Base-by-base conservation (phyloP, 768 basidiomycete species). In the Panaeolus papilionaceus region DNA sequence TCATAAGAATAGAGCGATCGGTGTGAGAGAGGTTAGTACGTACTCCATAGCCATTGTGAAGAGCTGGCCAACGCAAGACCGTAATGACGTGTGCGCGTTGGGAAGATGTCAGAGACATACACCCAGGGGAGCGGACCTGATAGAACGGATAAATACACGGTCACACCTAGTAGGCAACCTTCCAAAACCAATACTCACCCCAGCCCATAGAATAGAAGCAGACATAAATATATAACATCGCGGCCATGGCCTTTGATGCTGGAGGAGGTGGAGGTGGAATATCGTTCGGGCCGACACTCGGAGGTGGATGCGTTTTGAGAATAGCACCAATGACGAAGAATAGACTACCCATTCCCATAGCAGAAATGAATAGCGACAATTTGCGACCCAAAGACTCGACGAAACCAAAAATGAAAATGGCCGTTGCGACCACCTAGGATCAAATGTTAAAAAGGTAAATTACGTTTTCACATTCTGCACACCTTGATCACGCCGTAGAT, bases 201-300 rank as follows among this genome's bases (percentile, higher is more conserved):
- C 92, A 93, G 44, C 92, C 92, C 87, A 94, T 91, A 3, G 90
- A 92, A 77, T 95, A 95, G 78, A 94, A 94, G 75, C 89, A 90
- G 49, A 94, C 92, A 72, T 92, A 96, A 64, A 95, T 86, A 75
- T 95, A 96, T 37, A 95, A 78, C 87, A 94, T 87, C 2, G 88
- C 92, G 3, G 94, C 93, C 94, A 95, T 95, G 0, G 85, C 94
- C 75, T 91, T 88, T 1, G 91, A 79, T 79, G 91, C 83, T 0
- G 88, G 82, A 0, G 89, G 74, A 0, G 86, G 84, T 2, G 74
- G 75, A 6, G 80, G 72, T n/a, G 76, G 70, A 3, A 72, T 68
- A 33, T 68, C 65, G 62, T 71, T 75, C 0, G 75, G 65, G 16
- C 69, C 64, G 0, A 80, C 67, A 2, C 77, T 71, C 3, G 83